These are phyloP conservation scores for Penicillium sp. DNA, from an alignment of 2,329 filamentous ascomycete species.

Conservation along the genomic window DNA sequence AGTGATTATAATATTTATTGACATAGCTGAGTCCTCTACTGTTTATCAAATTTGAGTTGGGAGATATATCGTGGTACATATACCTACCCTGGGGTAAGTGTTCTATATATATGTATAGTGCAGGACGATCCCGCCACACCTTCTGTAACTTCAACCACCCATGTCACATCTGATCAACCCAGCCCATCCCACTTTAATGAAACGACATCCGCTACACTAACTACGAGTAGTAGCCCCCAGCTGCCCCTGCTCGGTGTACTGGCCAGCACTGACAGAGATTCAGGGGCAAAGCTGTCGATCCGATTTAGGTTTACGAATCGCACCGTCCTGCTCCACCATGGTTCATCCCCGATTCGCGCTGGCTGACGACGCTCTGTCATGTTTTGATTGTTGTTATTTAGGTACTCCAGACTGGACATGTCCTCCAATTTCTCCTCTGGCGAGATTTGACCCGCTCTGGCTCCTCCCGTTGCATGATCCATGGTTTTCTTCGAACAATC, in stretches of 20 bases:
- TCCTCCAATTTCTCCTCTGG: conserved; percentile 13
- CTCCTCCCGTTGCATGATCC: background rate
- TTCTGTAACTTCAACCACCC: background rate
- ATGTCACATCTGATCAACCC: conserved; percentile 4
- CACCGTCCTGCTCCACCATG: conserved; percentile 19
- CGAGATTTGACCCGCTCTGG: background rate
- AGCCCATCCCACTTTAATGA: background rate
- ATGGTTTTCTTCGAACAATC: too few species aligned
- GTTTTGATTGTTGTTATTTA: conserved; percentile 9
- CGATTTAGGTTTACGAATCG: conserved; percentile 13
- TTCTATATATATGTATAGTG: too few species aligned
- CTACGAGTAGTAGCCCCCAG: too few species aligned
- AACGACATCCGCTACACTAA: background rate
- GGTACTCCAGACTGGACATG: background rate
- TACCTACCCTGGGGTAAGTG: too few species aligned
- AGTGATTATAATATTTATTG: too few species aligned
- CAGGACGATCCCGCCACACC: too few species aligned
- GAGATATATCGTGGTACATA: too few species aligned
- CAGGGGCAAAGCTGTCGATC: conserved; percentile 12
- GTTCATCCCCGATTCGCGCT: conserved; percentile 19
- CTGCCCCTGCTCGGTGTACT: too few species aligned
- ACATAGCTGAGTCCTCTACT: too few species aligned
- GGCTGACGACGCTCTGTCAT: conserved; percentile 23
- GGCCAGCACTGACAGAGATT: background rate
- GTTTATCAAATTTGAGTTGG: too few species aligned